A percentile compares a stretch with the other conserved stretches of the same genome.
phyloP scores from a whole-genome alignment of 441 rosid species.

The Brassica hybrid region DNA sequence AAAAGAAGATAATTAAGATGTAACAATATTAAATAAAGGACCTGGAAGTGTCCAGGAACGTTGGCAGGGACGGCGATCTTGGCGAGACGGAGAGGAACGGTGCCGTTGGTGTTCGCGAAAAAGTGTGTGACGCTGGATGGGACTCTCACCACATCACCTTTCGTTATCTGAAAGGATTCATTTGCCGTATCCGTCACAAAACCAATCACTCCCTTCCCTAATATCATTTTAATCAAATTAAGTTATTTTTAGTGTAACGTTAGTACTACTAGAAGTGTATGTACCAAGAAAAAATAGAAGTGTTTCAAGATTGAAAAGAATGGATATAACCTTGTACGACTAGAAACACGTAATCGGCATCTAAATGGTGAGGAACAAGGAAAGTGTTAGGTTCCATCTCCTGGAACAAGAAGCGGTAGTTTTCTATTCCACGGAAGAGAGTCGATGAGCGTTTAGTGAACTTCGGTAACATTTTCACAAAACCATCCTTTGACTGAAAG shows the following conservation, averaged over 20 bases:
- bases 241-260: not conserved
- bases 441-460: constrained; percentile 48
- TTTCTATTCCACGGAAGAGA: constrained; percentile 52
- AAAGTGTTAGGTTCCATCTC: constrained; percentile 59
- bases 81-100: constrained; percentile 46
- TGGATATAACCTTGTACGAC: constrained; percentile 48
- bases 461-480: constrained; percentile 45
- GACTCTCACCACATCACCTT: constrained; percentile 51
- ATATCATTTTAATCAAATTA: not conserved
- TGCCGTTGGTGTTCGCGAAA: constrained; percentile 44
- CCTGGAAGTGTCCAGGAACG: constrained; percentile 51
- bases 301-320: not conserved
- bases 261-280: not conserved
- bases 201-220: constrained; percentile 50
- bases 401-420: constrained; percentile 46
- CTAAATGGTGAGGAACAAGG: constrained; percentile 55
- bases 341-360: constrained; percentile 49
- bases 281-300: not conserved
- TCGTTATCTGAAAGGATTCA: constrained; percentile 45
- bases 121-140: constrained; percentile 52
- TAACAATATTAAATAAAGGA: not conserved
- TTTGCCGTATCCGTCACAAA: constrained; percentile 46
- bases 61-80: constrained; percentile 47
- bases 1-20: not conserved
- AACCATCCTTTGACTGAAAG: constrained; percentile 46